A percentile compares a stretch with the other conserved stretches of the same genome.
These are phyloP conservation scores for Apophysomyces elegans DNA, from an alignment of 371 early-diverging fungal species.

Conservation along the genomic window DNA sequence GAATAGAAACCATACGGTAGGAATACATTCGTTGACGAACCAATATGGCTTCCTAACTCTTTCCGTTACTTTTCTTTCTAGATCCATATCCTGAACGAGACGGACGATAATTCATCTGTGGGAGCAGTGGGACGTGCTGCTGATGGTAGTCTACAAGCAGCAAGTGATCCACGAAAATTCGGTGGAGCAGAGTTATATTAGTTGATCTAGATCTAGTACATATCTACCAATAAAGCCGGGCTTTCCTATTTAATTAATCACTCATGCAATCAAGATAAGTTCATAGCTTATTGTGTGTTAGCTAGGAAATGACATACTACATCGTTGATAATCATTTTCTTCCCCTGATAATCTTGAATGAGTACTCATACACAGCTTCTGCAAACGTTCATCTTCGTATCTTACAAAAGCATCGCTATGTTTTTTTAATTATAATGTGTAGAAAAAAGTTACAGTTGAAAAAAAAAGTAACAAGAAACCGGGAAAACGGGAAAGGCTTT, in stretches of 20 bases:
- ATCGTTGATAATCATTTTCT: too few species aligned
- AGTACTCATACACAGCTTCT: too few species aligned
- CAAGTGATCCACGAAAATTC: slow-evolving; percentile 51
- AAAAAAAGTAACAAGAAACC: not conserved
- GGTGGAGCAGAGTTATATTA: slow-evolving; percentile 15
- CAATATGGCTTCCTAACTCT: not conserved
- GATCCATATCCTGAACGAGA: not conserved
- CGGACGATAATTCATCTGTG: slow-evolving; percentile 30
- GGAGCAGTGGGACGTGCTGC: slow-evolving; percentile 37
- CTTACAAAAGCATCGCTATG: not conserved
- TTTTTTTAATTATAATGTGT: not conserved
- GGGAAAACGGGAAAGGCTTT: slow-evolving; percentile 1
- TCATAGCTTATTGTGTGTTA: too few species aligned
- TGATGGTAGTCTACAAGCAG: slow-evolving; percentile 41
- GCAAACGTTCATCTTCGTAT: too few species aligned
- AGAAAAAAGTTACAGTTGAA: slow-evolving; percentile 1
- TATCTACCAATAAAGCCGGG: too few species aligned
- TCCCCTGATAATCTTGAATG: too few species aligned
- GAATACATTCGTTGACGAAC: too few species aligned
- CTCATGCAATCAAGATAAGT: too few species aligned
- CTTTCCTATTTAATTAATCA: too few species aligned
- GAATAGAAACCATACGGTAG: slow-evolving; percentile 34
- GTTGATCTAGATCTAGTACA: too few species aligned
- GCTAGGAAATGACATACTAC: too few species aligned
- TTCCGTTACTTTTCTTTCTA: not conserved